phyloP scores from a whole-genome alignment of 805 yeast species.

The Schwanniomyces vanrijiae region DNA sequence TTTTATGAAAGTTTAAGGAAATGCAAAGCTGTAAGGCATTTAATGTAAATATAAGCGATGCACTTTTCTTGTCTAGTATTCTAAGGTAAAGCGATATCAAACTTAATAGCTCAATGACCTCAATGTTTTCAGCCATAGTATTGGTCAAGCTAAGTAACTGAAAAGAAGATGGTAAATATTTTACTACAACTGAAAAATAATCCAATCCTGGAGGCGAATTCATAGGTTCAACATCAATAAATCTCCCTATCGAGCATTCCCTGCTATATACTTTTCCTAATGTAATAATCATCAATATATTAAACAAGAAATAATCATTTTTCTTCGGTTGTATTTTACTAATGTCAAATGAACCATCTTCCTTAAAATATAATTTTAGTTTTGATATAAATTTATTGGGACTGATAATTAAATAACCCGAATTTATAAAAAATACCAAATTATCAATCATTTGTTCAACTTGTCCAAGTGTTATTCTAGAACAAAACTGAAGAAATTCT shows the following conservation, averaged over 20 bases:
- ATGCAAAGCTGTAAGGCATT: constrained; percentile 27
- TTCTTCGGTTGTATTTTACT: neutral
- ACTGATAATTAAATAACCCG: constrained; percentile 25
- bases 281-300: constrained; percentile 20
- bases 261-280: constrained; percentile 21
- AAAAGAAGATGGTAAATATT: constrained; percentile 19
- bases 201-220: constrained; percentile 19
- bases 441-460: constrained; percentile 11
- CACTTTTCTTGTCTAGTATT: constrained; percentile 25
- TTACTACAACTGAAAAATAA: constrained; percentile 18
- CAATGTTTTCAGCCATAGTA: constrained; percentile 12
- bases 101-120: constrained; percentile 24
- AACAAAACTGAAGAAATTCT: neutral
- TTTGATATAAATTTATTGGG: constrained; percentile 15
- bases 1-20: constrained; percentile 24
- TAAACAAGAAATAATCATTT: constrained; percentile 17
- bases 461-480: neutral
- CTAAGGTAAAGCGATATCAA: constrained; percentile 22
- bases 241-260: constrained; percentile 8
- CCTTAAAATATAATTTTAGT: constrained; percentile 12
- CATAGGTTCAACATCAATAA: neutral
- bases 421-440: constrained; percentile 18
- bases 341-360: constrained; percentile 7
- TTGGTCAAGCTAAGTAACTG: constrained; percentile 12
- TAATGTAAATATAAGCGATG: constrained; percentile 21